Evolutionary conservation across 805 yeast species (phyloP).

Genomic region (Nakazawaea siamensis): DNA sequence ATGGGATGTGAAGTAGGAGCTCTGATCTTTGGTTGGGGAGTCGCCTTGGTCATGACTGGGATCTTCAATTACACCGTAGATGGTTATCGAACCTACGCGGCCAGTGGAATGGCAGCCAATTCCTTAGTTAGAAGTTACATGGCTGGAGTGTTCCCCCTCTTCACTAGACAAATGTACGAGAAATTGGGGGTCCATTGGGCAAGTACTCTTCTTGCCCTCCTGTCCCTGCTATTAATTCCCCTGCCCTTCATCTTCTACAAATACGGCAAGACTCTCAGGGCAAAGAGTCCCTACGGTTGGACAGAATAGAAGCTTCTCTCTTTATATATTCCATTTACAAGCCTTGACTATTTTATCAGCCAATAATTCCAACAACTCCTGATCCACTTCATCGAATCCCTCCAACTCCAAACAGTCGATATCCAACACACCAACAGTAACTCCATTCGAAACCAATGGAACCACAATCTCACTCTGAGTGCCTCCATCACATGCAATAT

Average conservation of each 20-base stretch:
- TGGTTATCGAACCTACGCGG: slow-evolving; percentile 39
- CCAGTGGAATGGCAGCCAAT: slow-evolving; percentile 43
- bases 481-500: slow-evolving; percentile 95
- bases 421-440: slow-evolving; percentile 69
- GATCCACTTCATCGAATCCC: slow-evolving; percentile 67
- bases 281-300: slow-evolving; percentile 42
- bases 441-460: slow-evolving; percentile 47
- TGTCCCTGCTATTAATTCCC: slow-evolving; percentile 41
- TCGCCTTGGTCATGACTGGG: slow-evolving; percentile 32
- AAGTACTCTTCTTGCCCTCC: slow-evolving; percentile 39
- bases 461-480: slow-evolving; percentile 91
- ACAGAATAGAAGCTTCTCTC: slow-evolving; percentile 3
- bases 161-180: slow-evolving; percentile 49
- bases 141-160: slow-evolving; percentile 52
- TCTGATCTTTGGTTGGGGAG: slow-evolving; percentile 32
- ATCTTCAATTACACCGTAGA: slow-evolving; percentile 32
- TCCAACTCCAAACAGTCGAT: slow-evolving; percentile 61
- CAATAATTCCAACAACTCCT: slow-evolving; percentile 48
- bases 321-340: slow-evolving; percentile 36
- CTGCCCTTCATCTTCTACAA: slow-evolving; percentile 47
- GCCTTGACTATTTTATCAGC: slow-evolving; percentile 42
- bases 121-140: slow-evolving; percentile 43
- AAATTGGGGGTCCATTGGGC: slow-evolving; percentile 54
- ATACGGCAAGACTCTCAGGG: slow-evolving; percentile 35
- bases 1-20: slow-evolving; percentile 40